phyloP scores from a whole-genome alignment of 2,329 filamentous ascomycete species.

The Helicocarpus griseus region DNA sequence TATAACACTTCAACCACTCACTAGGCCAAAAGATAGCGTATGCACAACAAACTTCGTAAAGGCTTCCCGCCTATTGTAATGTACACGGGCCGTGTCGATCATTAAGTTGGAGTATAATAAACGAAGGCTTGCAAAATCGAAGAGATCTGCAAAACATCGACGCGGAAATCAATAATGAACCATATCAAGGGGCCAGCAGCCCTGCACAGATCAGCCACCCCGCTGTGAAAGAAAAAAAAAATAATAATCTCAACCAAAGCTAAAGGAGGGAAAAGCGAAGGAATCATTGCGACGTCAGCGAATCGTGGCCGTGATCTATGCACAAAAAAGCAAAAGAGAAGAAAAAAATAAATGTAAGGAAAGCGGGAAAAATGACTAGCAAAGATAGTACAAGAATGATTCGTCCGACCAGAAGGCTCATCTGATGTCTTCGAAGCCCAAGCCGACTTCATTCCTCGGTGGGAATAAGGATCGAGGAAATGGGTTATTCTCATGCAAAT shows the following conservation, averaged over 20 bases:
- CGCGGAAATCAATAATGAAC: neutral
- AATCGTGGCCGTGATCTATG: neutral
- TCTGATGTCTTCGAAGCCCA: constrained; percentile 9
- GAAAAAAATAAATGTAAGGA: neutral
- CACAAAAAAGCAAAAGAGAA: constrained; percentile 3
- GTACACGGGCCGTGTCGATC: constrained; percentile 4
- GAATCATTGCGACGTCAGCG: neutral
- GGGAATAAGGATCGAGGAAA: constrained; percentile 6
- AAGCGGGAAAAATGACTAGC: constrained; percentile 4
- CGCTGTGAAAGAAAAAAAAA: neutral
- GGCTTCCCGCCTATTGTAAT: constrained; percentile 1
- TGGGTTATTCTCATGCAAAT: constrained; percentile 10
- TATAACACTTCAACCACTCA: neutral
- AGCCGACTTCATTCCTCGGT: constrained; percentile 7
- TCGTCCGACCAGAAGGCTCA: constrained; percentile 4
- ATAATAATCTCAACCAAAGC: neutral
- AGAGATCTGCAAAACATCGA: neutral
- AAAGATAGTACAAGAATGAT: constrained; percentile 6
- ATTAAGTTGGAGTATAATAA: neutral
- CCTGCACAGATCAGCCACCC: neutral
- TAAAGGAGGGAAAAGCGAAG: neutral
- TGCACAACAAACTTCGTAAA: neutral
- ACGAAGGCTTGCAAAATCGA: neutral
- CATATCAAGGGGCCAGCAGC: neutral
- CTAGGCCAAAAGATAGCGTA: neutral